These are phyloP conservation scores for Chaetomidium leptoderma DNA, from an alignment of 495 filamentous ascomycete species.

Conservation along the genomic window DNA sequence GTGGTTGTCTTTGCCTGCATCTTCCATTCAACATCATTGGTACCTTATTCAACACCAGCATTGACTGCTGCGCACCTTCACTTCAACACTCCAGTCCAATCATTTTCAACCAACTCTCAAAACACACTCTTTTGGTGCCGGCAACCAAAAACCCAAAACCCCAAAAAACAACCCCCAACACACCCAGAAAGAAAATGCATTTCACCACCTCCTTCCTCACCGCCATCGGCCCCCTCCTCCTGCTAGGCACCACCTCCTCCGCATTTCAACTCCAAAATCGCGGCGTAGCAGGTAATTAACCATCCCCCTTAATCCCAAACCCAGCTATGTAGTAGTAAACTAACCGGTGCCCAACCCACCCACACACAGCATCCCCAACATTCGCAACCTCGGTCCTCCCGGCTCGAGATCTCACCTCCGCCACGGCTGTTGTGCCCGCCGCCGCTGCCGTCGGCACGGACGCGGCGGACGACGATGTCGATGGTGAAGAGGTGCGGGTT, in stretches of 20 bases:
- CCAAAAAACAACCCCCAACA: neutral
- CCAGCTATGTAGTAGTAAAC: neutral
- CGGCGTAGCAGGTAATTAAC: neutral
- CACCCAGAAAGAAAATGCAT: slow-evolving; percentile 1
- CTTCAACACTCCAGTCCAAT: neutral
- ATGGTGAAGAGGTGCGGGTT: neutral
- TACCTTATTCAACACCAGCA: neutral
- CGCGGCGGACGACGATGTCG: neutral
- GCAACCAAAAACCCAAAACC: neutral
- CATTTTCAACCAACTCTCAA: neutral
- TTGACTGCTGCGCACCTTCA: slow-evolving; percentile 10
- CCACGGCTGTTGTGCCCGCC: neutral
- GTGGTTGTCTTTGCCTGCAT: neutral
- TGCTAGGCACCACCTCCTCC: neutral
- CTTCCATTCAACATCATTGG: neutral
- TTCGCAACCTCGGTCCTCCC: neutral
- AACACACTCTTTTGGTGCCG: too few relatives aligned
- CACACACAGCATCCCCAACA: neutral
- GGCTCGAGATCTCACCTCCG: neutral
- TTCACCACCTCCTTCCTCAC: slow-evolving; percentile 5
- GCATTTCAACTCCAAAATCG: neutral
- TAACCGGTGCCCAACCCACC: neutral
- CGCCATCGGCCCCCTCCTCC: neutral
- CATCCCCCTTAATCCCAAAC: neutral
- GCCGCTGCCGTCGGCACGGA: too few relatives aligned